Conservation (phyloP, 345 rosid species). For the Gynandropsis gynandra region DNA sequence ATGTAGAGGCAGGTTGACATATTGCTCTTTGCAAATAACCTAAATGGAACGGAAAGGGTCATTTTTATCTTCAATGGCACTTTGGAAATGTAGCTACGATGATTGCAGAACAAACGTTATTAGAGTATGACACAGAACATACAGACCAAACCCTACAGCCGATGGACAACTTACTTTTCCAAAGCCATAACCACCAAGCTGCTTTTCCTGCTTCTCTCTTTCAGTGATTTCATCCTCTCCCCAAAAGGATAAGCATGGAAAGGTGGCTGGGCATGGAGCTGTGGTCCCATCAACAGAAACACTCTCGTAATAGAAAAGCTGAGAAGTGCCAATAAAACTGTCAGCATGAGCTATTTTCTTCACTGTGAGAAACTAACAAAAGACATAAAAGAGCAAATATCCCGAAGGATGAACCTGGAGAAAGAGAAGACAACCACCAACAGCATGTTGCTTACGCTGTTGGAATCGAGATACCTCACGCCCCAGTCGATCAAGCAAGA, state of each 20-base stretch:
- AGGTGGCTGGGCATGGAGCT: conserved; percentile 13
- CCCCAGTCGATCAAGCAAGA: conserved; percentile 40
- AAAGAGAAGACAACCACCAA: conserved; percentile 46
- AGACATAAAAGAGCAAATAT: too few species aligned
- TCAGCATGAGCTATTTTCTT: too few species aligned
- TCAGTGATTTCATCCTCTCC: conserved; percentile 44
- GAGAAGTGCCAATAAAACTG: background rate
- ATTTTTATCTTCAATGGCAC: too few species aligned
- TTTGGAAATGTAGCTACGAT: too few species aligned
- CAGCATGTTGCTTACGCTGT: conserved; percentile 43
- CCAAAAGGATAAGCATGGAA: conserved; percentile 38
- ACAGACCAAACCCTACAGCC: too few species aligned
- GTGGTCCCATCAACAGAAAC: conserved; percentile 32
- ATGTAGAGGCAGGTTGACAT: conserved; percentile 10
- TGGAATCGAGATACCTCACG: conserved; percentile 40
- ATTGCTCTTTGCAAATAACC: conserved; percentile 32
- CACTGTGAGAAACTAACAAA: too few species aligned
- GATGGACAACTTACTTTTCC: conserved; percentile 33
- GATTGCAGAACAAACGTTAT: too few species aligned
- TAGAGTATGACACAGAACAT: too few species aligned
- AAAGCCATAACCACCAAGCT: conserved; percentile 42
- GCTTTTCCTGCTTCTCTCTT: conserved; percentile 41
- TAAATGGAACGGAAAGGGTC: conserved; percentile 12
- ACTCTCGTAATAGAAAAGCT: conserved; percentile 40
- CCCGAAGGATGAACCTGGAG: conserved; percentile 30